Evolutionary conservation across 139 green algal species (phyloP).

Genomic region (Chlorella sp.): DNA sequence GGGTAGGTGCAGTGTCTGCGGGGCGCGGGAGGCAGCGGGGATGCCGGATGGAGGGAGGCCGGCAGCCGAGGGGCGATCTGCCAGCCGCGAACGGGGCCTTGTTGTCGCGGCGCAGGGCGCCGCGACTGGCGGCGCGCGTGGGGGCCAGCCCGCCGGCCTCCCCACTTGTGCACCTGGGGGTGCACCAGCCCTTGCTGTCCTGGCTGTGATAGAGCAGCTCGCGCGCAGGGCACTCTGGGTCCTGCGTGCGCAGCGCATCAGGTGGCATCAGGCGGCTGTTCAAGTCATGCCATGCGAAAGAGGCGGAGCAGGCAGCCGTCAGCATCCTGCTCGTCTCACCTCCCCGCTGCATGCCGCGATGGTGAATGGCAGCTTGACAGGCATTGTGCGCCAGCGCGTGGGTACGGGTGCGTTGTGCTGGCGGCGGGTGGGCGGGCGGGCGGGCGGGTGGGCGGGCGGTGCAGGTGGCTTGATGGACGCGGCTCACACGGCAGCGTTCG

Average conservation of each 20-base stretch:
- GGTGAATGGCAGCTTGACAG: constrained; percentile 19
- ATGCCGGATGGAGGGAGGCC: no score
- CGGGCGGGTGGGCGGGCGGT: no score
- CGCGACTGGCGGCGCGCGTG: no score
- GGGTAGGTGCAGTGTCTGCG: constrained; percentile 83
- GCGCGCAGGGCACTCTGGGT: constrained; percentile 75
- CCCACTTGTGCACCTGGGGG: constrained; percentile 73
- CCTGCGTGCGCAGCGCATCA: constrained; percentile 39
- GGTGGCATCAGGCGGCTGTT: background rate
- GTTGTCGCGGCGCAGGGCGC: no score
- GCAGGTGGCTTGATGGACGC: background rate
- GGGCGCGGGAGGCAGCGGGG: background rate
- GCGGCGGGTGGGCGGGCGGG: no score
- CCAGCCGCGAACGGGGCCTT: no score
- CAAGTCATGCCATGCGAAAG: background rate
- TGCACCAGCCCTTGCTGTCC: constrained; percentile 85
- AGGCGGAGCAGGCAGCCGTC: background rate
- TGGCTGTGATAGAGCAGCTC: constrained; percentile 81
- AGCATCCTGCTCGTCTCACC: no score
- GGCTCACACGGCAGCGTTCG: no score
- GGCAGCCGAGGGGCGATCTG: no score
- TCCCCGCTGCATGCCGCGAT: constrained; percentile 32
- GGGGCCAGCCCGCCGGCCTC: no score
- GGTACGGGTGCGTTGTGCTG: background rate
- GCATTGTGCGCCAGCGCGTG: no score